Percentiles rank a stretch among this genome's conserved stretches.
phyloP scores from a whole-genome alignment of 306 rosid genomes.

The Cicer yamashitae region DNA sequence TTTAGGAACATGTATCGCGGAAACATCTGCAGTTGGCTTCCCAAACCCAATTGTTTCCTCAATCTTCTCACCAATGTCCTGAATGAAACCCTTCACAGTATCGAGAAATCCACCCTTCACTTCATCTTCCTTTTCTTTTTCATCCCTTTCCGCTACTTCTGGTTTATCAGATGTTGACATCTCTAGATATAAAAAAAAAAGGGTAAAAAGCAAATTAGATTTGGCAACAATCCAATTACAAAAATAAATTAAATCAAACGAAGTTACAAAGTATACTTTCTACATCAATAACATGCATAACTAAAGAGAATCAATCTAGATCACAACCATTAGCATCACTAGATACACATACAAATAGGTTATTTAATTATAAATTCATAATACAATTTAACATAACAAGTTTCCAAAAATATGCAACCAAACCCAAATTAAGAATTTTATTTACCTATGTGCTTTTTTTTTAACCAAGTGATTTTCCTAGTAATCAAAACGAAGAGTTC shows the following conservation, averaged over 20 bases:
- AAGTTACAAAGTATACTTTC: background rate
- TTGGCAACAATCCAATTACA: slow-evolving; percentile 4
- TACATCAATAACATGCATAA: slow-evolving; percentile 1
- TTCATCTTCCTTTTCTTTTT: slow-evolving; percentile 53
- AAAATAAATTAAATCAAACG: slow-evolving; percentile 16
- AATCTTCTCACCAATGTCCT: slow-evolving; percentile 79
- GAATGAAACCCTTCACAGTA: slow-evolving; percentile 77
- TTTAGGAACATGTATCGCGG: slow-evolving; percentile 63
- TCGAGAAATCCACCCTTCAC: slow-evolving; percentile 67
- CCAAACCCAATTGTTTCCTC: slow-evolving; percentile 77
- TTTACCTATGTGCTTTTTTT: background rate
- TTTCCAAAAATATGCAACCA: slow-evolving; percentile 1
- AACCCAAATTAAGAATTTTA: background rate
- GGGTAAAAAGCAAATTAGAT: slow-evolving; percentile 24
- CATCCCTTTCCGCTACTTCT: slow-evolving; percentile 58
- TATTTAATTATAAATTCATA: background rate
- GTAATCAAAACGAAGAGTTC: slow-evolving; percentile 8
- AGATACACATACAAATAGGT: background rate
- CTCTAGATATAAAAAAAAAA: slow-evolving; percentile 7
- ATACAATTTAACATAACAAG: background rate
- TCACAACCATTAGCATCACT: background rate
- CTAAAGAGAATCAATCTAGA: background rate
- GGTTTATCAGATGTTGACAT: slow-evolving; percentile 64
- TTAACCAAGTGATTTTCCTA: background rate
- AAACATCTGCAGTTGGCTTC: slow-evolving; percentile 81